A percentile compares a stretch with the other conserved stretches of the same genome.
Evolutionary conservation across 2,329 filamentous ascomycete species (phyloP).

Genomic region (Monosporascus sp.): DNA sequence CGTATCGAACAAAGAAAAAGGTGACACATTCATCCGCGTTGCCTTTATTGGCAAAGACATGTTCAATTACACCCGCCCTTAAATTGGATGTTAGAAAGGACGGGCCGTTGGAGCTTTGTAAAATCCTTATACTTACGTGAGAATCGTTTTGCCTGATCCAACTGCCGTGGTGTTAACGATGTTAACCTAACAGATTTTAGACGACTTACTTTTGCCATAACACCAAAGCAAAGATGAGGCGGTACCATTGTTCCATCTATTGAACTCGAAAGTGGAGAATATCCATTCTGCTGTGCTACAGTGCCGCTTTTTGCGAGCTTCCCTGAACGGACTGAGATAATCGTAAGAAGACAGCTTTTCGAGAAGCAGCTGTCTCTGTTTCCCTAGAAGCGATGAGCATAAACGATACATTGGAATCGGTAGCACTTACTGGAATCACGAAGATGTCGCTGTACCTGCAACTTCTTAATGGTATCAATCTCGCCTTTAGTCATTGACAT

Average conservation of each 20-base stretch:
- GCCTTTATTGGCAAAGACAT: slow-evolving; percentile 8
- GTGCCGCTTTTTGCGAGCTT: slow-evolving; percentile 22
- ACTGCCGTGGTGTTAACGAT: slow-evolving; percentile 9
- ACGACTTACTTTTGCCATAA: slow-evolving; percentile 26
- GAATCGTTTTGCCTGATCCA: slow-evolving; percentile 25
- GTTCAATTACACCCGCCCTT: slow-evolving; percentile 15
- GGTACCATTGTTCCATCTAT: slow-evolving; percentile 16
- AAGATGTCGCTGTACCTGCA: too few relatives aligned
- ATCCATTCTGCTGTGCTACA: slow-evolving; percentile 17
- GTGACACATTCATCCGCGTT: slow-evolving; percentile 7
- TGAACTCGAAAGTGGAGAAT: not conserved
- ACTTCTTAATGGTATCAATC: too few relatives aligned
- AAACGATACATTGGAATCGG: too few relatives aligned
- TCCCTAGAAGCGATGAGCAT: not conserved
- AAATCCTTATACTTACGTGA: slow-evolving; percentile 3
- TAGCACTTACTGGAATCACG: too few relatives aligned
- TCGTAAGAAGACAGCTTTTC: slow-evolving; percentile 23
- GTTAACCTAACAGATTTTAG: not conserved
- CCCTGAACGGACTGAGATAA: slow-evolving; percentile 18
- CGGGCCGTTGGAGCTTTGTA: too few relatives aligned
- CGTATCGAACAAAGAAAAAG: slow-evolving; percentile 22
- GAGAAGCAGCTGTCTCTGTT: slow-evolving; percentile 18
- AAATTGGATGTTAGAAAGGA: not conserved
- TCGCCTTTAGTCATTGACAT: not conserved
- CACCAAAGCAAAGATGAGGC: slow-evolving; percentile 20